Percentiles rank a stretch among this genome's conserved stretches.
phyloP scores from a whole-genome alignment of 2,329 filamentous ascomycete genomes.

The Orbilia quercus region DNA sequence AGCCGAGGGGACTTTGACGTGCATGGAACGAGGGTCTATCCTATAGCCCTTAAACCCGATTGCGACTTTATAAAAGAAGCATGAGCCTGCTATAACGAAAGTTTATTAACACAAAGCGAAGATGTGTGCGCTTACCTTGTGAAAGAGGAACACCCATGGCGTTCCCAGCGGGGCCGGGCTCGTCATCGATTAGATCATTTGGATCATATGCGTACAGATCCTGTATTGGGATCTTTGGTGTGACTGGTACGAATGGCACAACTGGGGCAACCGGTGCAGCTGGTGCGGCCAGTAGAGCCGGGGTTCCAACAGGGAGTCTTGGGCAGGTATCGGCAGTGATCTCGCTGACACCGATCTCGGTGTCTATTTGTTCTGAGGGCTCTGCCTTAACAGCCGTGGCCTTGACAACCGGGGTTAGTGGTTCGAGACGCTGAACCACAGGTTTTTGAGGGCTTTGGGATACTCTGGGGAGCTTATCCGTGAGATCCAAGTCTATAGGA shows the following conservation, averaged over 20 bases:
- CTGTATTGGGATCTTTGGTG: no score
- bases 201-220: background rate
- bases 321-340: background rate
- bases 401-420: no score
- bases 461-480: no score
- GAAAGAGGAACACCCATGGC: background rate
- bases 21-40: background rate
- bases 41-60: background rate
- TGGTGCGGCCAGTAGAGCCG: background rate
- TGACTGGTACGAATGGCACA: no score
- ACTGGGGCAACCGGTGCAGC: no score
- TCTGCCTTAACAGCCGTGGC: background rate
- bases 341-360: background rate
- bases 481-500: no score
- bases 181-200: background rate
- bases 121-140: background rate
- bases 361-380: background rate
- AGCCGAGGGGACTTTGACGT: background rate
- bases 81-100: background rate
- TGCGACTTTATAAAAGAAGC: background rate
- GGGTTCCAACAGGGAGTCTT: background rate
- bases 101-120: no score
- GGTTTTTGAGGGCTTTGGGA: no score
- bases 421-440: no score
- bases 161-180: background rate